These are phyloP conservation scores for Fusarium mangiferae DNA, from an alignment of 2,329 filamentous ascomycete species.

Conservation along the genomic window DNA sequence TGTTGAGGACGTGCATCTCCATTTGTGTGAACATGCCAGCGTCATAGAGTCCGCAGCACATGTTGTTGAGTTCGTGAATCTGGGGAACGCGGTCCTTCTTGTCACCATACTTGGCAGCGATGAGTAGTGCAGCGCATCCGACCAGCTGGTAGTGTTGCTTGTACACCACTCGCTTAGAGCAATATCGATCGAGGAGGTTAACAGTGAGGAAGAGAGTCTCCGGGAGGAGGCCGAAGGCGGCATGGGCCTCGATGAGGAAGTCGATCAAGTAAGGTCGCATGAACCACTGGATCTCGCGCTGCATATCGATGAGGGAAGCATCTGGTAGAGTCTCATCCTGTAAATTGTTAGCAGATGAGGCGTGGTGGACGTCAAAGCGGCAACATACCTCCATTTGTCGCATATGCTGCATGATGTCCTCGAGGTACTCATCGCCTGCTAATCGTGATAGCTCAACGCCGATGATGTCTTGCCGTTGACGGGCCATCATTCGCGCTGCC, in stretches of 20 bases:
- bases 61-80: slow-evolving; percentile 95
- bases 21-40: slow-evolving; percentile 99
- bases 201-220: slow-evolving; percentile 96
- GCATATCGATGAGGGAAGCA: slow-evolving; percentile 97
- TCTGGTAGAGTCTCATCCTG: slow-evolving; percentile 89
- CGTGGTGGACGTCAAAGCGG: background rate
- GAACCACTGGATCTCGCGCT: slow-evolving; percentile 99
- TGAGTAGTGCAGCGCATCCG: slow-evolving; percentile 93
- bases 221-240: slow-evolving; percentile 91
- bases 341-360: slow-evolving; percentile 40
- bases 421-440: slow-evolving; percentile 89
- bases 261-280: slow-evolving; percentile 98
- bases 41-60: slow-evolving; percentile 99
- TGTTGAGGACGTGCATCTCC: slow-evolving; percentile 99
- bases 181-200: slow-evolving; percentile 97
- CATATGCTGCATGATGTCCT: slow-evolving; percentile 95
- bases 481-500: slow-evolving; percentile 79
- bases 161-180: slow-evolving; percentile 96
- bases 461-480: slow-evolving; percentile 86
- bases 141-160: slow-evolving; percentile 99
- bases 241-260: slow-evolving; percentile 96
- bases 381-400: slow-evolving; percentile 84
- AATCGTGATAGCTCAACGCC: slow-evolving; percentile 87
- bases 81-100: slow-evolving; percentile 99
- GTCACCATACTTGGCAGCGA: slow-evolving; percentile 98